These are phyloP conservation scores for Alternaria angustiovoidea DNA, from an alignment of 2,329 filamentous ascomycete genomes.

Conservation along the genomic window DNA sequence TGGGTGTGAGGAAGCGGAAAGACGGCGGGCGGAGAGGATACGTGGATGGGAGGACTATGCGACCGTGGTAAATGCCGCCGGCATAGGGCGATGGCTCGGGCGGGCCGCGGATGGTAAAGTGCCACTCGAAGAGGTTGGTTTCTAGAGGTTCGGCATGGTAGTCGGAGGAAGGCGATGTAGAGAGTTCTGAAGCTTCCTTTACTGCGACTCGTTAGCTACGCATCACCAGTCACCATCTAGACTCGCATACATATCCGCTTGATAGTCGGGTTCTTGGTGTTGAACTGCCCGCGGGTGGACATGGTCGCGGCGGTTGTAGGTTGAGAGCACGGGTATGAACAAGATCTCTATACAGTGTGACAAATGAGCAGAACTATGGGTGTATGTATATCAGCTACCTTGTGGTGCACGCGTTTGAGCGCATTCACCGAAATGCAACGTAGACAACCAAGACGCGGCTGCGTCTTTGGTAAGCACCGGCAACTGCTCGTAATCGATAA, in stretches of 20 bases:
- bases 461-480: constrained; percentile 11
- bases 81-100: constrained; percentile 80
- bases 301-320: constrained; percentile 31
- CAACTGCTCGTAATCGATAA: constrained; percentile 15
- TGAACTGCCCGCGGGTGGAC: constrained; percentile 61
- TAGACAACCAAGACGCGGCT: constrained; percentile 10
- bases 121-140: constrained; percentile 95
- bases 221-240: constrained; percentile 3
- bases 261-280: constrained; percentile 82
- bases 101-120: constrained; percentile 94
- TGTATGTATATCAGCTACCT: background rate
- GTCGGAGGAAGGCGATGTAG: constrained; percentile 79
- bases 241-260: constrained; percentile 76
- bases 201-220: constrained; percentile 60
- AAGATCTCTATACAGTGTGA: background rate
- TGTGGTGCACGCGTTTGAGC: background rate
- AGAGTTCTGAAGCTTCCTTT: constrained; percentile 89
- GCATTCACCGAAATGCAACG: constrained; percentile 14
- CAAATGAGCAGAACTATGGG: background rate
- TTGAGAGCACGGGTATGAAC: background rate
- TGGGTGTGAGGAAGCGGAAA: constrained; percentile 95
- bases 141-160: constrained; percentile 87
- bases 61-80: constrained; percentile 89
- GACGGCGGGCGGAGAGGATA: constrained; percentile 92
- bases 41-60: constrained; percentile 86